phyloP scores from a whole-genome alignment of 1,139 yeast genomes.

The Kluyveromyces marxianus region DNA sequence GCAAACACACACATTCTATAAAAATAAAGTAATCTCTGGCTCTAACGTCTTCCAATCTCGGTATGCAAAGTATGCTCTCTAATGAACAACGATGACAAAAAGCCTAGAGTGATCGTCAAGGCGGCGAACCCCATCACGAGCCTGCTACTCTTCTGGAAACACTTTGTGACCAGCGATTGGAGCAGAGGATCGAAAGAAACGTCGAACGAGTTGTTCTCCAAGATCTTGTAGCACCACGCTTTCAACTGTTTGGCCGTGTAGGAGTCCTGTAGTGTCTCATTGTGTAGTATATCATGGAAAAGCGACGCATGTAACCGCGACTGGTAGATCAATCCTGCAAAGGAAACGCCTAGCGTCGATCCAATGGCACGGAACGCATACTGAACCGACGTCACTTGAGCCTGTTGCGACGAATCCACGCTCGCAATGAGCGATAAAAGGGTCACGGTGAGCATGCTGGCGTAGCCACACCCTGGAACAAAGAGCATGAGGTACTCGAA shows the following conservation, averaged over 20 bases:
- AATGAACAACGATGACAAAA: constrained; percentile 17
- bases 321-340: constrained; percentile 53
- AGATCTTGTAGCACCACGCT: constrained; percentile 7
- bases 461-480: constrained; percentile 50
- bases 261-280: background rate
- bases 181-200: constrained; percentile 36
- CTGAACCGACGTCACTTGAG: constrained; percentile 62
- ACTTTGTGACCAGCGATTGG: constrained; percentile 38
- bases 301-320: constrained; percentile 44
- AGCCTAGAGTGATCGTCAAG: constrained; percentile 35
- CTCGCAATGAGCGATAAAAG: constrained; percentile 52
- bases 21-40: background rate
- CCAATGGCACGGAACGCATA: constrained; percentile 66
- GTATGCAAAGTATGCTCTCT: constrained; percentile 25
- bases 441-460: constrained; percentile 54
- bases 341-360: constrained; percentile 57
- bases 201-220: constrained; percentile 25
- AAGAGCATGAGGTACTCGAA: constrained; percentile 22
- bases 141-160: constrained; percentile 40
- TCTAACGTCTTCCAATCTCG: constrained; percentile 4
- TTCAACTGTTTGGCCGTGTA: constrained; percentile 2
- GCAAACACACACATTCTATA: no score
- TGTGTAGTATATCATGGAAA: background rate
- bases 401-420: constrained; percentile 51
- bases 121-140: constrained; percentile 44